A percentile compares a stretch with the other conserved stretches of the same genome.
These are phyloP conservation scores for Niveomyces coronatus DNA, from an alignment of 2,329 filamentous ascomycete species.

Conservation along the genomic window DNA sequence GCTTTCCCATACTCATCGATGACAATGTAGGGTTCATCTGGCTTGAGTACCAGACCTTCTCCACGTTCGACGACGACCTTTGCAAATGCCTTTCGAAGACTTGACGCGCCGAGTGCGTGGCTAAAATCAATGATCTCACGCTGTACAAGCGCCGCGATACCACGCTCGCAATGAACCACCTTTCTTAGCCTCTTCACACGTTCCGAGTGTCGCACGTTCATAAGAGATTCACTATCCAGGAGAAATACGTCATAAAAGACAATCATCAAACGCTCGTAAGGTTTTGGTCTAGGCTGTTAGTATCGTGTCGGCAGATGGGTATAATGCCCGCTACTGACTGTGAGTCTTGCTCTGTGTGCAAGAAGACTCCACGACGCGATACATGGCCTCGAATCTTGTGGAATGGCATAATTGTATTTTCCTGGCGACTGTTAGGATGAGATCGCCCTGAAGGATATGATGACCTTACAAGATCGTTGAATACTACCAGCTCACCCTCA, in stretches of 20 bases:
- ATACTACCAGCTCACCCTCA: conserved; percentile 75
- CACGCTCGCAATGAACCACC: conserved; percentile 41
- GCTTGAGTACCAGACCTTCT: conserved; percentile 77
- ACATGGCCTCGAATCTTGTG: conserved; percentile 77
- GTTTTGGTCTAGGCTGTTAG: conserved; percentile 28
- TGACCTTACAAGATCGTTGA: conserved; percentile 46
- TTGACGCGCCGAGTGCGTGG: conserved; percentile 35
- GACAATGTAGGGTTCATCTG: conserved; percentile 68
- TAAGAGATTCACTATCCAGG: conserved; percentile 41
- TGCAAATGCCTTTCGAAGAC: conserved; percentile 55
- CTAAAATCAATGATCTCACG: conserved; percentile 60
- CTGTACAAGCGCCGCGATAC: conserved; percentile 56
- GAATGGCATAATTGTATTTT: conserved; percentile 60
- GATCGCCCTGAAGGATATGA: background rate
- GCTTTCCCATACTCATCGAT: conserved; percentile 27
- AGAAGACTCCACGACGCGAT: conserved; percentile 56
- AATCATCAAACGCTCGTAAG: conserved; percentile 49
- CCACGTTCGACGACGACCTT: conserved; percentile 52
- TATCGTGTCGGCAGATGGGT: conserved; percentile 12
- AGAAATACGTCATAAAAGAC: conserved; percentile 50
- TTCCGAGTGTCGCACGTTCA: conserved; percentile 43
- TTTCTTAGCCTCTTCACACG: conserved; percentile 49
- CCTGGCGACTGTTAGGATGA: conserved; percentile 22
- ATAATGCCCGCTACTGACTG: conserved; percentile 41
- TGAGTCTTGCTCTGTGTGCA: conserved; percentile 61